phyloP scores from a whole-genome alignment of 768 basidiomycete species.

The Daedaleopsis sinensis region DNA sequence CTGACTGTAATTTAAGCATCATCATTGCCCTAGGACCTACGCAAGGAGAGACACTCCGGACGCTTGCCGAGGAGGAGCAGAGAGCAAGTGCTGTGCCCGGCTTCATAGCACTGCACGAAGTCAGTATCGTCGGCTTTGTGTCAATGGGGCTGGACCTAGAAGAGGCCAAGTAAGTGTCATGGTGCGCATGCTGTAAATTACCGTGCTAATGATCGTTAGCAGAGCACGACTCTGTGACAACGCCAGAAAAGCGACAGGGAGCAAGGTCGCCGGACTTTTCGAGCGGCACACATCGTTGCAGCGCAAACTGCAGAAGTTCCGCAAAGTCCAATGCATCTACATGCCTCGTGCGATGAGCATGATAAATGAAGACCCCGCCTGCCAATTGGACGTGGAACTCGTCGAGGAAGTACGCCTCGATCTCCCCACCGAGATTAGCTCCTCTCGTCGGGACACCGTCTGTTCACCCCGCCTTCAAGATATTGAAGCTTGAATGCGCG shows the following conservation, averaged over 20 bases:
- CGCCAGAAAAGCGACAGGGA: background rate
- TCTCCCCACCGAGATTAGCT: conserved; percentile 27
- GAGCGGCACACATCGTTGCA: conserved; percentile 11
- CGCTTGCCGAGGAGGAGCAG: too few relatives aligned
- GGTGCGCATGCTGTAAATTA: too few relatives aligned
- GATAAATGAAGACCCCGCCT: background rate
- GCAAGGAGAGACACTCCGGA: too few relatives aligned
- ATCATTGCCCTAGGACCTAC: too few relatives aligned
- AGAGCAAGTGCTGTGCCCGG: too few relatives aligned
- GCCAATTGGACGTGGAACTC: background rate
- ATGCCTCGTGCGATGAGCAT: conserved; percentile 19
- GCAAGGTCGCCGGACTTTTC: background rate
- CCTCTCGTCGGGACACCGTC: background rate
- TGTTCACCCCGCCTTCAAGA: conserved; percentile 8
- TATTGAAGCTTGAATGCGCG: conserved; percentile 17
- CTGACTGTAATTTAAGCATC: too few relatives aligned
- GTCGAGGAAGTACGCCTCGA: conserved; percentile 21
- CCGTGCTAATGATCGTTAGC: too few relatives aligned
- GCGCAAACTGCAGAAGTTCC: conserved; percentile 9
- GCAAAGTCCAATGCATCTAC: conserved; percentile 12
- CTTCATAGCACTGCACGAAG: too few relatives aligned
- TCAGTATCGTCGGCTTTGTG: too few relatives aligned
- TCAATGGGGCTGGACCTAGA: too few relatives aligned
- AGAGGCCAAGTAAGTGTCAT: background rate
- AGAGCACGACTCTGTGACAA: background rate